phyloP scores from a whole-genome alignment of 768 basidiomycete species.

The Punctularia strigosozonata region DNA sequence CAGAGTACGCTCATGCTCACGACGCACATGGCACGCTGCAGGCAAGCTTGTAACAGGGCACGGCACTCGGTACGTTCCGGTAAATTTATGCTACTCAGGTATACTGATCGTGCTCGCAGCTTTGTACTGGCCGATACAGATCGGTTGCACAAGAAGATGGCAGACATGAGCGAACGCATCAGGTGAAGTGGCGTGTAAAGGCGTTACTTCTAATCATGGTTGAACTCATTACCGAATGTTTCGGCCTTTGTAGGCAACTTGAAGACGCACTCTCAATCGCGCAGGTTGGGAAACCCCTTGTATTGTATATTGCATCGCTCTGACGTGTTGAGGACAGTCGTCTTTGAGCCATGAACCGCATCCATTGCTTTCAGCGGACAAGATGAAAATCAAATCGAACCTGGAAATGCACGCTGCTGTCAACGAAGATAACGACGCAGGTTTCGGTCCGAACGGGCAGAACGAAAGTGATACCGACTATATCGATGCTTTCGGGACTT shows the following conservation, averaged over 20 bases:
- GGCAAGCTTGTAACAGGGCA: constrained; percentile 66
- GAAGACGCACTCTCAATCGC: constrained; percentile 54
- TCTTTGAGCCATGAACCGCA: constrained; percentile 41
- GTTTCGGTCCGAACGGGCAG: constrained; percentile 12
- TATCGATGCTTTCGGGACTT: constrained; percentile 58
- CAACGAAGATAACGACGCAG: constrained; percentile 23
- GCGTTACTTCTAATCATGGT: not conserved
- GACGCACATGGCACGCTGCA: too few relatives aligned
- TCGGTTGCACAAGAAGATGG: constrained; percentile 55
- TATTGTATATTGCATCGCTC: too few relatives aligned
- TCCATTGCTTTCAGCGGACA: constrained; percentile 46
- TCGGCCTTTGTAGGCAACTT: constrained; percentile 30
- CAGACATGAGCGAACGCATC: constrained; percentile 61
- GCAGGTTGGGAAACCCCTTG: constrained; percentile 31
- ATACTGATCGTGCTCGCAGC: constrained; percentile 18
- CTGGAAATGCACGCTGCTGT: constrained; percentile 56
- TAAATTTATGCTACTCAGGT: not conserved
- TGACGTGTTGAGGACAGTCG: too few relatives aligned
- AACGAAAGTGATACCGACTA: constrained; percentile 29
- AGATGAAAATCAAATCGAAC: constrained; percentile 54
- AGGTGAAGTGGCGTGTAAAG: too few relatives aligned
- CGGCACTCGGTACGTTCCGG: constrained; percentile 50
- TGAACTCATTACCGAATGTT: not conserved
- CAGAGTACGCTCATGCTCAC: not conserved
- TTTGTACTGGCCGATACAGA: constrained; percentile 68